phyloP scores from a whole-genome alignment of 2,329 filamentous ascomycete species.

The Xylaria sp. region DNA sequence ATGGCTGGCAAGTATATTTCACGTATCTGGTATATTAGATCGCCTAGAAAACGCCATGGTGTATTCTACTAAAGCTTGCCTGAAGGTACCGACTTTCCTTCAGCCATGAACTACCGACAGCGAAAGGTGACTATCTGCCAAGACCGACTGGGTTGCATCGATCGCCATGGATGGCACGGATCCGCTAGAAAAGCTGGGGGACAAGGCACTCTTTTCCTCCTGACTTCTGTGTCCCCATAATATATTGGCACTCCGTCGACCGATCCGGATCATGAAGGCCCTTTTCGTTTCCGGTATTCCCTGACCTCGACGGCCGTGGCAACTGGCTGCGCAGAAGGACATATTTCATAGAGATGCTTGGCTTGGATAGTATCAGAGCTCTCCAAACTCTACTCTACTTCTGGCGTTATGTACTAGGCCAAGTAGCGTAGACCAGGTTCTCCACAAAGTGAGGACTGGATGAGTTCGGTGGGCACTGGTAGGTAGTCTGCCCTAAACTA shows the following conservation, averaged over 20 bases:
- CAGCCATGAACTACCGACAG: slow-evolving; percentile 31
- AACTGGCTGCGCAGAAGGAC: slow-evolving; percentile 10
- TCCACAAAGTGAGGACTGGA: slow-evolving; percentile 16
- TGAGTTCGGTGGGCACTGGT: background rate
- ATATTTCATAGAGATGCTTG: slow-evolving; percentile 9
- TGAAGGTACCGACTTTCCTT: slow-evolving; percentile 1
- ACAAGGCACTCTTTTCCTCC: slow-evolving; percentile 27
- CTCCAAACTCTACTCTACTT: slow-evolving; percentile 14
- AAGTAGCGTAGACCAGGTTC: slow-evolving; percentile 18
- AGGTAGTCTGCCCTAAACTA: background rate
- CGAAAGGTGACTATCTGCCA: slow-evolving; percentile 35
- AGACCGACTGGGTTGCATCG: slow-evolving; percentile 36
- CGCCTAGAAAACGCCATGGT: background rate
- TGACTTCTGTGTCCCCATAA: slow-evolving; percentile 33
- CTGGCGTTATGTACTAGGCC: slow-evolving; percentile 2
- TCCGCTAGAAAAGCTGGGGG: slow-evolving; percentile 35
- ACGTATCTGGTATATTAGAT: background rate
- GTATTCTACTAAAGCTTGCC: background rate
- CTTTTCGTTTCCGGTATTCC: slow-evolving; percentile 27
- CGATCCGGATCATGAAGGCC: slow-evolving; percentile 33
- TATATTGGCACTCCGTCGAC: slow-evolving; percentile 36
- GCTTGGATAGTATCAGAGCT: background rate
- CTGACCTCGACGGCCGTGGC: slow-evolving; percentile 17
- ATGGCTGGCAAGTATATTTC: background rate
- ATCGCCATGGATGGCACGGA: slow-evolving; percentile 40